A percentile compares a stretch with the other conserved stretches of the same genome.
phyloP scores from a whole-genome alignment of 345 rosid genomes.

The Salix viminalis region DNA sequence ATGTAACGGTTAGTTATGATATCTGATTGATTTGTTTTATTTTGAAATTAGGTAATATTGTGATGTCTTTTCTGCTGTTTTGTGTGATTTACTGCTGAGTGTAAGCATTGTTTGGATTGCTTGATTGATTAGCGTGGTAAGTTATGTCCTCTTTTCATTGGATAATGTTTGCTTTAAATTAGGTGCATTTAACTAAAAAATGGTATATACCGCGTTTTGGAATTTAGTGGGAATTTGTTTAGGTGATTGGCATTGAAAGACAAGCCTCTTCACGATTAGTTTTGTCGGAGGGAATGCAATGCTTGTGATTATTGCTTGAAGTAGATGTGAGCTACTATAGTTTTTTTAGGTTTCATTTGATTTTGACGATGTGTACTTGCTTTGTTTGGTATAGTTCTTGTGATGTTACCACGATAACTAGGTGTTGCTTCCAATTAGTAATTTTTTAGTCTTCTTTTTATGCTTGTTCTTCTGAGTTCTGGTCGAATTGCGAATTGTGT shows the following conservation, averaged over 20 bases:
- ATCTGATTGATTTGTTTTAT: neutral
- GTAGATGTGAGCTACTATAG: neutral
- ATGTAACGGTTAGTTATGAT: conserved; percentile 9
- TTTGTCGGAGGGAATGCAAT: neutral
- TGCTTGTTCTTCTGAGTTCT: neutral
- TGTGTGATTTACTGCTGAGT: no score
- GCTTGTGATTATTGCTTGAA: neutral
- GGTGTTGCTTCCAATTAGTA: neutral
- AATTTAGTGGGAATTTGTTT: neutral
- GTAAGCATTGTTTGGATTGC: no score
- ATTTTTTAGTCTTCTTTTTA: neutral
- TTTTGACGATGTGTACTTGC: neutral
- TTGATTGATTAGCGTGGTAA: no score
- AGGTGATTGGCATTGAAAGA: neutral
- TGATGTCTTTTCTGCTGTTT: neutral
- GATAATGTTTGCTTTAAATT: no score
- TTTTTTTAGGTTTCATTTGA: neutral
- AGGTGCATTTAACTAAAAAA: no score
- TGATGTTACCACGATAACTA: neutral
- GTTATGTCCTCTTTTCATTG: no score
- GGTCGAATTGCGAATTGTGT: neutral
- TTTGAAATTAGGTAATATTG: neutral
- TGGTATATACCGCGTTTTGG: neutral
- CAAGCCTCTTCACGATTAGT: neutral
- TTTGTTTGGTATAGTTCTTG: neutral